A percentile compares a stretch with the other conserved stretches of the same genome.
phyloP scores from a whole-genome alignment of 495 filamentous ascomycete genomes.

The Aspergillus avenaceus region DNA sequence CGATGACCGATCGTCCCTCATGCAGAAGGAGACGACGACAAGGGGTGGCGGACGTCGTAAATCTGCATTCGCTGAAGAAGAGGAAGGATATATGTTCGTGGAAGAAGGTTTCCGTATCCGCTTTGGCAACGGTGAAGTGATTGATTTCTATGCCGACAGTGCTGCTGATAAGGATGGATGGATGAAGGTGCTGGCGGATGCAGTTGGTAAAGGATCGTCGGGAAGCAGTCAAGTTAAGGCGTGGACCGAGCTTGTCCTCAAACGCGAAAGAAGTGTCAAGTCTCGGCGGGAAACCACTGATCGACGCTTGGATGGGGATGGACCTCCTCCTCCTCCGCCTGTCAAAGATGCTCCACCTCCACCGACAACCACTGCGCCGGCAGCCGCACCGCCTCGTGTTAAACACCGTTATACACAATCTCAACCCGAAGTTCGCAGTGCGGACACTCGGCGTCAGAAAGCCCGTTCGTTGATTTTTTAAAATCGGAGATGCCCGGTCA shows the following conservation, averaged over 20 bases:
- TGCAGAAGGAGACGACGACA: constrained; percentile 70
- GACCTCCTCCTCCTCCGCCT: constrained; percentile 18
- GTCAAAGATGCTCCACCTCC: constrained; percentile 22
- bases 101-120: constrained; percentile 98
- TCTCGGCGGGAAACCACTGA: constrained; percentile 28
- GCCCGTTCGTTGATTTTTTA: constrained; percentile 44
- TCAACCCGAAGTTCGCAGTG: constrained; percentile 36
- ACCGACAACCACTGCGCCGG: constrained; percentile 26
- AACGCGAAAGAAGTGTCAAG: constrained; percentile 37
- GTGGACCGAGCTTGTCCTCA: constrained; percentile 86
- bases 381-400: constrained; percentile 24
- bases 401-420: constrained; percentile 43
- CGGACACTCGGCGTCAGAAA: constrained; percentile 40
- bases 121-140: constrained; percentile 95
- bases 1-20: constrained; percentile 81
- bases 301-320: constrained; percentile 16
- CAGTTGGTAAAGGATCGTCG: constrained; percentile 65
- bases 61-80: constrained; percentile 94
- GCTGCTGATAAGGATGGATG: constrained; percentile 82
- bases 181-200: constrained; percentile 87
- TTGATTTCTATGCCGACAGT: constrained; percentile 96
- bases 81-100: constrained; percentile 99
- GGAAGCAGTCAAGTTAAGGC: constrained; percentile 40
- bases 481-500: neutral
- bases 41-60: constrained; percentile 77